Base-by-base conservation (phyloP, 176 grass and related monocot species). In the Oryza australiensis region DNA sequence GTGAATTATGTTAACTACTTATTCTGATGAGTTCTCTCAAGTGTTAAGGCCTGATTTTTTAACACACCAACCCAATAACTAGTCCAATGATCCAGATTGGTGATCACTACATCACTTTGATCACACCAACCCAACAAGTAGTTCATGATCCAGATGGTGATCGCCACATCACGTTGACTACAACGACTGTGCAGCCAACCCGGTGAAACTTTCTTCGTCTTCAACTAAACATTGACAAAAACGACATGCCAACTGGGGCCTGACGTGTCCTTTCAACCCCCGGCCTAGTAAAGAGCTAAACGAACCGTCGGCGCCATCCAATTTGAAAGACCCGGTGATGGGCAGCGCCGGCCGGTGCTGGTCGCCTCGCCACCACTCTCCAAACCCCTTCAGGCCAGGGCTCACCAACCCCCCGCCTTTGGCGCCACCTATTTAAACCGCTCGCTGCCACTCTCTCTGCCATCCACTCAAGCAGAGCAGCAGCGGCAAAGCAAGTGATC, bases 391-490 rank as follows among this genome's bases (percentile, higher is more conserved):
- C 49, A 1, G 9, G 48, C 38, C 24, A 55, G 16, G 10, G 3
- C 48, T 40, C 66, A 83, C 77, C 86, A 81, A 76, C 67, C 69
- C 69, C 69, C 75, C 32, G 11, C 5, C 29, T 26, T 82, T 22
- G 3, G 23, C 69, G 43, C 38, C 26, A 53, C 66, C 74, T 86
- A 89, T 92, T 74, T 92, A 89, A 71, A 59, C 35, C 5, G 8
- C 46, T 18, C 16, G 22, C 27, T 9, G 27, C 32, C 79, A 38
- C 49, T 27, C 55, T 38, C 15, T 55, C 33, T n/a, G 38, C 45
- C 42, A 85, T 22, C 49, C 22, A 48, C 22, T 5, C 77, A 79
- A 68, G 62, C 57, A 64, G 43, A 53, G 35, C 32, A n/a, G 26
- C 66, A 78, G 34, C 55, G 8, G 23, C 73, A 48, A 41, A 65